Conservation (phyloP, 164 flowering plant species). For the Annona cherimola region DNA sequence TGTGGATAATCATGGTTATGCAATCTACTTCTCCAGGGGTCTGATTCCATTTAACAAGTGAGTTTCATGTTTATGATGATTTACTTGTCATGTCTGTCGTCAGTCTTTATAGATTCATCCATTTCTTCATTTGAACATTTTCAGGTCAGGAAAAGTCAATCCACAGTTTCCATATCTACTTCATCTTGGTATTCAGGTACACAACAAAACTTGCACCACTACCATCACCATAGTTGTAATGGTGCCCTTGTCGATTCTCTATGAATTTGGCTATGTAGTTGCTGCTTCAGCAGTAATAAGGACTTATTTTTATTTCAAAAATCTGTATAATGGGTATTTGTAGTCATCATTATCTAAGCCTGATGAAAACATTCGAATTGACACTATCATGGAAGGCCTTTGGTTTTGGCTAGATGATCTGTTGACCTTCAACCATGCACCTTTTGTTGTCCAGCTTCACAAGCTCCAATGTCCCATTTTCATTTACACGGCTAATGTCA, state of each 20-base stretch:
- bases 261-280: neutral
- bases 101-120: neutral
- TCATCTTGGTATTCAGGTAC: conserved; percentile 97
- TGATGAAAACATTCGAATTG: too few relatives aligned
- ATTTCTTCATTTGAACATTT: neutral
- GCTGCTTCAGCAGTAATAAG: neutral
- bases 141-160: conserved; percentile 78
- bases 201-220: neutral
- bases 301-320: too few relatives aligned
- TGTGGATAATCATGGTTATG: conserved; percentile 84
- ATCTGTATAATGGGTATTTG: too few relatives aligned
- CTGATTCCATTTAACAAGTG: conserved; percentile 92
- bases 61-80: conserved; percentile 9
- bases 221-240: neutral
- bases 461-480: neutral
- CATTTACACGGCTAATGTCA: neutral
- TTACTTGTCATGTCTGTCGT: neutral
- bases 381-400: too few relatives aligned
- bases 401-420: too few relatives aligned
- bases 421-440: neutral
- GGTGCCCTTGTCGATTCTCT: neutral
- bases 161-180: conserved; percentile 80
- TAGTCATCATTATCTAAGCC: too few relatives aligned
- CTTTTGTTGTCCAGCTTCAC: neutral
- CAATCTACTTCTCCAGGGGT: conserved; percentile 91